These are phyloP conservation scores for Flaveria bidentis DNA, from an alignment of 129 eudicot species.

Conservation along the genomic window DNA sequence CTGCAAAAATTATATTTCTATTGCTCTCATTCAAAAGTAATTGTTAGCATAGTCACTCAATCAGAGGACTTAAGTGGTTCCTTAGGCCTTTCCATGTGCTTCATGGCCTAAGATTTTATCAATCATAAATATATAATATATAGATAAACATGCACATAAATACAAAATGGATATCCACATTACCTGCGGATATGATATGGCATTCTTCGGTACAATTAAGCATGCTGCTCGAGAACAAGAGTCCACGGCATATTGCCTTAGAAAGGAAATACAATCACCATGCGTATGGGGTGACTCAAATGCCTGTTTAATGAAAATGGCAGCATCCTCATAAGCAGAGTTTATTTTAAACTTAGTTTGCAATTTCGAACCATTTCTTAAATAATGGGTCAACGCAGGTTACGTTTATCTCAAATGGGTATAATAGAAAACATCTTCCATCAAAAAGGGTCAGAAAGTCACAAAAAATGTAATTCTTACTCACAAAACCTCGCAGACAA, in stretches of 20 bases:
- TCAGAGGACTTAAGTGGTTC: no score
- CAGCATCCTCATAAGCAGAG: conserved; percentile 14
- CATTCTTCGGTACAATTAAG: conserved; percentile 76
- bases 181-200: conserved; percentile 98
- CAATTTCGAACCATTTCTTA: neutral
- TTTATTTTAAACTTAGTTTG: neutral
- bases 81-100: no score
- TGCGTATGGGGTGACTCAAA: conserved; percentile 96
- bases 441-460: neutral
- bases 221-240: conserved; percentile 87
- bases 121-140: neutral
- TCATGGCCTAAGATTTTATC: neutral
- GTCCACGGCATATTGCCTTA: conserved; percentile 86
- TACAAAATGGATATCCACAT: neutral
- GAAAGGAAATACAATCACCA: conserved; percentile 66
- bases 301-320: conserved; percentile 53
- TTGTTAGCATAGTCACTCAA: no score
- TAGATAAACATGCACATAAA: neutral
- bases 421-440: neutral
- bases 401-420: neutral
- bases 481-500: neutral
- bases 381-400: conserved; percentile 3
- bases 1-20: neutral
- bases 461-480: neutral
- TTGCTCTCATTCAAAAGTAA: neutral